A percentile compares a stretch with the other conserved stretches of the same genome.
Evolutionary conservation across 805 yeast species (phyloP).

Genomic region (Metschnikowia koreensis): DNA sequence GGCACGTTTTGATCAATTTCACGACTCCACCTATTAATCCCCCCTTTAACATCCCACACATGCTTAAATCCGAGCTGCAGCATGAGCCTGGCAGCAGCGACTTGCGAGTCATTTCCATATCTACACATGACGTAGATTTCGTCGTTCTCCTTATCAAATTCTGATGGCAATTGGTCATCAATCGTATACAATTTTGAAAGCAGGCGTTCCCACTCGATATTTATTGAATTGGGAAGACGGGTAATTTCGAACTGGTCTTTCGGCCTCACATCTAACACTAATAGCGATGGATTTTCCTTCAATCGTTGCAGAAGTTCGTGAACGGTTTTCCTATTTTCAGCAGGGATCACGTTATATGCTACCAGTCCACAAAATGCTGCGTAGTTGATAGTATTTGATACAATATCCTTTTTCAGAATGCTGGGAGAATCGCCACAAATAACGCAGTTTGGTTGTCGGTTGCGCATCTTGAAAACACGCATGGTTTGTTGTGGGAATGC

Average conservation of each 20-base stretch:
- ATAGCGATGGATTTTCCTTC: slow-evolving; percentile 21
- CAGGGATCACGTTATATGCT: slow-evolving; percentile 45
- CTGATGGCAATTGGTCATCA: slow-evolving; percentile 20
- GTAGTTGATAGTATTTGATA: slow-evolving; percentile 55
- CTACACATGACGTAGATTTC: slow-evolving; percentile 69
- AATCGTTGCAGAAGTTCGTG: slow-evolving; percentile 31
- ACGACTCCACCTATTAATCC: slow-evolving; percentile 65
- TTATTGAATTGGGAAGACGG: slow-evolving; percentile 55
- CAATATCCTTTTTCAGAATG: slow-evolving; percentile 49
- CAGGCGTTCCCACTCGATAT: slow-evolving; percentile 58
- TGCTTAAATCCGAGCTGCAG: slow-evolving; percentile 47
- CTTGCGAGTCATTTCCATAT: slow-evolving; percentile 86
- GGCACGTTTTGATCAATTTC: slow-evolving; percentile 47
- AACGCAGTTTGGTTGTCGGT: slow-evolving; percentile 55
- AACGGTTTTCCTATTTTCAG: slow-evolving; percentile 46
- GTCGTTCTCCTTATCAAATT: slow-evolving; percentile 22
- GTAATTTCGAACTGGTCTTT: slow-evolving; percentile 70
- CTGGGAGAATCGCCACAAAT: slow-evolving; percentile 59
- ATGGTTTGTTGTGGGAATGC: slow-evolving; percentile 67
- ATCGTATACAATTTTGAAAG: slow-evolving; percentile 23
- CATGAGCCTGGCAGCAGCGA: slow-evolving; percentile 59
- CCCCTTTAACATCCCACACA: slow-evolving; percentile 75
- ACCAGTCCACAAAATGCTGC: slow-evolving; percentile 69
- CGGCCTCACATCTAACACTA: slow-evolving; percentile 79
- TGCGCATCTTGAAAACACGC: slow-evolving; percentile 78